phyloP scores from a whole-genome alignment of 805 yeast species.

The Kurtzmaniella cleridarum region DNA sequence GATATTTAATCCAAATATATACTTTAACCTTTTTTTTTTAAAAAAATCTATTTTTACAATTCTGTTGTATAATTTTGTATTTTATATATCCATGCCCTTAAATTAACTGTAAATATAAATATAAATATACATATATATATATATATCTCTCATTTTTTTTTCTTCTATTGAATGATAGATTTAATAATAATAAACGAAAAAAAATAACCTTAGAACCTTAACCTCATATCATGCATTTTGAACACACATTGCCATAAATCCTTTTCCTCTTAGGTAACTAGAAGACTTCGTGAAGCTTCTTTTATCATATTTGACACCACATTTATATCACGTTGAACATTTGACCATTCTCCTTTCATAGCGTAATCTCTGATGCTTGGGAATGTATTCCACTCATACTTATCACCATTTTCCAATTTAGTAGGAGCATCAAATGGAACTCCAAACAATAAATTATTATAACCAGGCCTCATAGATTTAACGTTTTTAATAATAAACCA shows the following conservation, averaged over 20 bases:
- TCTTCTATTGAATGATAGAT: too few relatives aligned
- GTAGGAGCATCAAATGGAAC: conserved; percentile 57
- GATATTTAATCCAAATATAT: too few relatives aligned
- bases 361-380: conserved; percentile 74
- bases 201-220: too few relatives aligned
- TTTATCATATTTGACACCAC: conserved; percentile 27
- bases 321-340: conserved; percentile 52
- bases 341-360: conserved; percentile 39
- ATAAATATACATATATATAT: too few relatives aligned
- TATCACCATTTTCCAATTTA: conserved; percentile 13
- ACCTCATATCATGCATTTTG: neutral
- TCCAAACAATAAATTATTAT: conserved; percentile 63
- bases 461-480: conserved; percentile 54
- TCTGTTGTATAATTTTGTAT: too few relatives aligned
- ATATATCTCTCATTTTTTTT: too few relatives aligned
- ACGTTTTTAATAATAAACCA: conserved; percentile 43
- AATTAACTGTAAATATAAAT: too few relatives aligned
- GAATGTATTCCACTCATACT: conserved; percentile 57
- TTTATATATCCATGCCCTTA: too few relatives aligned
- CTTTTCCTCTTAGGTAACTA: neutral
- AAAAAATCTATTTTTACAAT: too few relatives aligned
- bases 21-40: too few relatives aligned
- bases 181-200: too few relatives aligned
- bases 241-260: neutral
- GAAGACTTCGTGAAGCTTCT: conserved; percentile 12